Percentiles rank a stretch among this genome's conserved stretches.
phyloP scores from a whole-genome alignment of 257 asterid genomes.

The Plantago major region DNA sequence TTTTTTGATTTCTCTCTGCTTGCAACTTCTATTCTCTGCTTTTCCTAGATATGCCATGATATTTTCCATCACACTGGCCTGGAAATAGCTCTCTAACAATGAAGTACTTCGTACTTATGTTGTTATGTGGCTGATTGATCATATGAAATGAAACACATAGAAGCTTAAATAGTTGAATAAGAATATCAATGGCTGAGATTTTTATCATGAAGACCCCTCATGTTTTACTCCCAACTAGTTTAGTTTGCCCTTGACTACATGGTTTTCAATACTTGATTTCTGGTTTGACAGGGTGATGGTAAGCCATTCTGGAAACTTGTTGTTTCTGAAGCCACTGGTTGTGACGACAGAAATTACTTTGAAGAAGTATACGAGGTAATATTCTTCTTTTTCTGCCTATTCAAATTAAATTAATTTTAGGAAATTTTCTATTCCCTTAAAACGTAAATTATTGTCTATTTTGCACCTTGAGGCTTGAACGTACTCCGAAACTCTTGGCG shows the following conservation, averaged over 20 bases:
- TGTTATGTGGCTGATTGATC: neutral
- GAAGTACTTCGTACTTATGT: neutral
- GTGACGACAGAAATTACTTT: constrained; percentile 49
- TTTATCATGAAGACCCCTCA: neutral
- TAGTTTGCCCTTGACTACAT: neutral
- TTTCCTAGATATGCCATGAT: neutral
- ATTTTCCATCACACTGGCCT: neutral
- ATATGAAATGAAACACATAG: neutral
- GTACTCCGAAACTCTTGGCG: neutral
- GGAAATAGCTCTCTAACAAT: neutral
- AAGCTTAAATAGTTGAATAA: neutral
- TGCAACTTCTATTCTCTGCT: neutral
- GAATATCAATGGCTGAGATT: neutral
- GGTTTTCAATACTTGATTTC: neutral
- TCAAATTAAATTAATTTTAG: neutral
- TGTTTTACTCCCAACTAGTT: neutral
- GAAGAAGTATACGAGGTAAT: constrained; percentile 87
- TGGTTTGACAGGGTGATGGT: constrained; percentile 69
- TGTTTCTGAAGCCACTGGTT: constrained; percentile 90
- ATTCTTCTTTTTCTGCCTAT: constrained; percentile 6
- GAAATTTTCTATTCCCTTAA: neutral
- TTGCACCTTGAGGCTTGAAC: neutral
- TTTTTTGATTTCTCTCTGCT: too few relatives aligned
- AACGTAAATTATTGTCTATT: neutral
- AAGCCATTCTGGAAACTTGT: constrained; percentile 89